These are phyloP conservation scores for Eimeria zaria DNA, from an alignment of 169 alveolate species.

Conservation along the genomic window DNA sequence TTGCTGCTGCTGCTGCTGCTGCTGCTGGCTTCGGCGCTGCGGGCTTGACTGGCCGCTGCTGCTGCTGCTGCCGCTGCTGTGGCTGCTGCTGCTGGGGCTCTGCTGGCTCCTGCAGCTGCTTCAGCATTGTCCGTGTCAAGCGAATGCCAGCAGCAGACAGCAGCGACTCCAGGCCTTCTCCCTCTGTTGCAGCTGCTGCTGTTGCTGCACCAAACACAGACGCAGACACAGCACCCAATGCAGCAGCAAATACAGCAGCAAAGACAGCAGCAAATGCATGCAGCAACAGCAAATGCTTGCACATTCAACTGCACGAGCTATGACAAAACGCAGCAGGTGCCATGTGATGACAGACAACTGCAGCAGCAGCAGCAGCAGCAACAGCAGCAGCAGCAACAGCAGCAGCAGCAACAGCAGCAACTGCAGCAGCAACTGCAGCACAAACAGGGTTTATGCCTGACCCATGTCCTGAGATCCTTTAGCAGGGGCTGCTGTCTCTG, in stretches of 20 bases:
- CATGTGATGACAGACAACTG: too few species aligned
- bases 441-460: neutral
- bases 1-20: conserved; percentile 34
- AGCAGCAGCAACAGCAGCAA: neutral
- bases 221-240: too few species aligned
- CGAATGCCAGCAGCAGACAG: conserved; percentile 58
- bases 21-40: neutral
- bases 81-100: conserved; percentile 24
- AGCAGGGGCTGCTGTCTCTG: neutral
- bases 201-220: too few species aligned
- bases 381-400: neutral
- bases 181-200: conserved; percentile 8
- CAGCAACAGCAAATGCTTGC: neutral
- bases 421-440: conserved; percentile 32
- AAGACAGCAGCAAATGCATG: conserved; percentile 77
- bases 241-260: conserved; percentile 76
- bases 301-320: neutral
- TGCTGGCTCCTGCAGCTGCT: conserved; percentile 74
- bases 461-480: neutral
- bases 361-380: conserved; percentile 1
- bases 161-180: conserved; percentile 22
- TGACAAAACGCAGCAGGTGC: neutral
- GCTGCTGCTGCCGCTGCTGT: conserved; percentile 32
- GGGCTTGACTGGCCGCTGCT: neutral
- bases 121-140: conserved; percentile 57